Base-by-base conservation (phyloP, 306 rosid species). In the Cicer arietinum region DNA sequence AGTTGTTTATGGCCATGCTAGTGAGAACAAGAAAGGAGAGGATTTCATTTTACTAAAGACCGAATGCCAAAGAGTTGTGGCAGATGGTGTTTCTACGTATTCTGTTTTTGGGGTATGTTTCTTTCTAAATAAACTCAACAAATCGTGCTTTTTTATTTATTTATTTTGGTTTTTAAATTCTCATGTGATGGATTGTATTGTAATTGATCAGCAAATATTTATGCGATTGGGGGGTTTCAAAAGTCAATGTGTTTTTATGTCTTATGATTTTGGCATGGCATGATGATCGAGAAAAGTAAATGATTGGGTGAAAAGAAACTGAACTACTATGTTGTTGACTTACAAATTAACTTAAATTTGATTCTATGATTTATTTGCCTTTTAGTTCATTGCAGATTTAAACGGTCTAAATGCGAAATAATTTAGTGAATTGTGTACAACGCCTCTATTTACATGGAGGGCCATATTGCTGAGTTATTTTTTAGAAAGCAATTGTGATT, bases 21-120 rank as follows among this genome's bases (percentile, higher is more conserved):
- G 79, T 75, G 92, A 92, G 88, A 89, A 89, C 80, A 92, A 92
- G 85, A 92, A 92, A 79, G 96, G 98, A 78, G 98, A 92, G 81
- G 98, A 92, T 86, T 87, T 81, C 56, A 89, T 91, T 7, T 77
- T 92, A 40, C 2, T 92, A 1, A 92, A 92, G 90, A 86, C 88
- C 16, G 96, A 92, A 84, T 88, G 96, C 67, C 92, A 90, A 76
- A 89, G 96, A 77, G 45, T 87, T 78, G 86, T 87, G 8, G 91
- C 89, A 20, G 98, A 90, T 81, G 98, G 96, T 39, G 88, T 87
- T 50, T 90, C 94, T 56, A 92, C 98, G 0, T 92, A 87, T 85
- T 92, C 98, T 10, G 96, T 90, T 81, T 92, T 92, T 16, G 96
- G 80, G 89, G 98, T 90, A 85, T 80, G 75, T 12, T 57, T 42